These are phyloP conservation scores for Vickermania ingenoplastis DNA, from an alignment of 208 protist genomes.

Conservation along the genomic window DNA sequence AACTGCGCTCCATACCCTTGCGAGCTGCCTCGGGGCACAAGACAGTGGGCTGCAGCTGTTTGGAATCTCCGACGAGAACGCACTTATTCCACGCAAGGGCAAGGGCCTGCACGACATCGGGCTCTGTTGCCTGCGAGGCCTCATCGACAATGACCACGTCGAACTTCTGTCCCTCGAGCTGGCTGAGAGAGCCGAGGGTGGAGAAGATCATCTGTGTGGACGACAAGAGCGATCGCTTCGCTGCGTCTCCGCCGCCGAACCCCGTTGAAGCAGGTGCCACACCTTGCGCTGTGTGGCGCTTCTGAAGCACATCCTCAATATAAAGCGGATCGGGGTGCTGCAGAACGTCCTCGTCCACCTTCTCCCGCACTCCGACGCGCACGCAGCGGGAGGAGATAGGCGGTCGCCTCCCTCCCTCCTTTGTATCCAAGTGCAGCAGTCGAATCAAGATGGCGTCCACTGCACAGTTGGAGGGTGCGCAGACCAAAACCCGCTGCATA, in stretches of 20 bases:
- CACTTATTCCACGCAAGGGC: conserved; percentile 33
- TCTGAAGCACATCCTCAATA: conserved; percentile 43
- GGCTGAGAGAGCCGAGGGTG: conserved; percentile 76
- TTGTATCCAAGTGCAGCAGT: conserved; percentile 9
- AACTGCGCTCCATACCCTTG: conserved; percentile 46
- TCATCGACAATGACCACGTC: conserved; percentile 89
- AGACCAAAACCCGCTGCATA: conserved; percentile 47
- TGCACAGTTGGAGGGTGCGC: conserved; percentile 79
- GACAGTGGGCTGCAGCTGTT: conserved; percentile 87
- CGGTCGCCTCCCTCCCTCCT: conserved; percentile 22
- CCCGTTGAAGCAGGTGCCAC: conserved; percentile 1
- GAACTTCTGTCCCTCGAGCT: conserved; percentile 38
- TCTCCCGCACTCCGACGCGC: conserved; percentile 61
- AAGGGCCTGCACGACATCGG: conserved; percentile 68
- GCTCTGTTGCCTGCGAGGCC: conserved; percentile 86
- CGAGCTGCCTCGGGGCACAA: conserved; percentile 39
- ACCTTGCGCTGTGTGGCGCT: background rate
- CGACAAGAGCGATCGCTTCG: conserved; percentile 15
- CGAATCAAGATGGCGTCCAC: conserved; percentile 79
- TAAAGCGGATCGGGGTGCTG: conserved; percentile 32
- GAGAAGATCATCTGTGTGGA: conserved; percentile 45
- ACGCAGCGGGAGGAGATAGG: conserved; percentile 7
- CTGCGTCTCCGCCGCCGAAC: background rate
- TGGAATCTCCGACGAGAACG: conserved; percentile 83
- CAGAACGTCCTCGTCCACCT: conserved; percentile 50